Evolutionary conservation across 2,329 filamentous ascomycete genomes (phyloP).

Genomic region (Sclerotinia minor): DNA sequence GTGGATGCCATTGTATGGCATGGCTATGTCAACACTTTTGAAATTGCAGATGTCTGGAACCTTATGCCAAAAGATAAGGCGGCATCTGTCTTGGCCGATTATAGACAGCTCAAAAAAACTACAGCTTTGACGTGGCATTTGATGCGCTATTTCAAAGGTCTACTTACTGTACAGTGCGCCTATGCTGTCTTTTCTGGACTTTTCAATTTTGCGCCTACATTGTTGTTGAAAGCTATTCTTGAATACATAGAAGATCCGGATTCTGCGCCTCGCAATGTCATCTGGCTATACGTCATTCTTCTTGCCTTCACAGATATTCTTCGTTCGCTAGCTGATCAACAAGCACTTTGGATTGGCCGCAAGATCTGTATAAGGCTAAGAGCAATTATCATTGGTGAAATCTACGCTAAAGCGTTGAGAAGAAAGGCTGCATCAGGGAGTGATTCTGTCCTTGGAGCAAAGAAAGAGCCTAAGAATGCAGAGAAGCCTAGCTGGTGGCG

Average conservation of each 20-base stretch:
- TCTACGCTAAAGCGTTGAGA: slow-evolving; percentile 92
- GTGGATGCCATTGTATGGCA: slow-evolving; percentile 85
- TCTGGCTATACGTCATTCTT: slow-evolving; percentile 93
- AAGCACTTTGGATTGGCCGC: slow-evolving; percentile 88
- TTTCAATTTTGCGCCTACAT: slow-evolving; percentile 87
- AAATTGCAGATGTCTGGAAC: slow-evolving; percentile 90
- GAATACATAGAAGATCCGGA: slow-evolving; percentile 88
- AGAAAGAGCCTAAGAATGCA: slow-evolving; percentile 48
- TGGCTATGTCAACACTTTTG: slow-evolving; percentile 81
- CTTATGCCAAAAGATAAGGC: slow-evolving; percentile 86
- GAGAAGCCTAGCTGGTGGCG: slow-evolving; percentile 49
- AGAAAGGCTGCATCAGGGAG: slow-evolving; percentile 80
- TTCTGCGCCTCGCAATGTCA: slow-evolving; percentile 75
- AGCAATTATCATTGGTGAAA: slow-evolving; percentile 94
- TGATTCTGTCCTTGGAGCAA: slow-evolving; percentile 69
- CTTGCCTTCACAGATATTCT: slow-evolving; percentile 81
- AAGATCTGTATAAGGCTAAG: slow-evolving; percentile 92
- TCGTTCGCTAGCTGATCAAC: slow-evolving; percentile 72
- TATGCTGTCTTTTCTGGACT: slow-evolving; percentile 80
- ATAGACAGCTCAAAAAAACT: slow-evolving; percentile 82
- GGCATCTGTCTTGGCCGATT: slow-evolving; percentile 73
- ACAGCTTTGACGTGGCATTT: slow-evolving; percentile 77
- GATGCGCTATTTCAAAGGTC: slow-evolving; percentile 77
- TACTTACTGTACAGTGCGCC: slow-evolving; percentile 72
- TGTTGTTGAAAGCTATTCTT: slow-evolving; percentile 86